These are phyloP conservation scores for Pseudoscleropodium purum DNA, from an alignment of 225 moss, liverwort and hornwort species.

Conservation along the genomic window DNA sequence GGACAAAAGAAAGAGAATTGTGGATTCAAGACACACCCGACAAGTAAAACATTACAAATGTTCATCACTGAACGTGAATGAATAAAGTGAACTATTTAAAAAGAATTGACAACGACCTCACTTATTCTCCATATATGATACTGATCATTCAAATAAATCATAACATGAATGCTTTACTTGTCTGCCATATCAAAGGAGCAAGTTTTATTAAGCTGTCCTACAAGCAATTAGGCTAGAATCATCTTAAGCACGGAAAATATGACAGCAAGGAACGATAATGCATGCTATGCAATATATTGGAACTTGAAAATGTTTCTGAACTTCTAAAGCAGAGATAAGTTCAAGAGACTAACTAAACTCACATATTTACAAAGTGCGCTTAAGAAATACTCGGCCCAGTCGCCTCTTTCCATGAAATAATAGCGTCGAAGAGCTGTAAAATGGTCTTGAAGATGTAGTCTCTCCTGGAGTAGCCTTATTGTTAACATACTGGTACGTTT, in stretches of 20 bases:
- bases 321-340: background rate
- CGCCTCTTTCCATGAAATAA: slow-evolving; percentile 87
- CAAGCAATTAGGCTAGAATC: background rate
- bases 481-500: slow-evolving; percentile 79
- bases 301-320: background rate
- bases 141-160: background rate
- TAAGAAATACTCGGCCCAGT: slow-evolving; percentile 93
- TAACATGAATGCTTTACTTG: background rate
- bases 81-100: background rate
- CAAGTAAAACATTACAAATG: background rate
- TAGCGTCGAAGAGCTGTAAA: slow-evolving; percentile 78
- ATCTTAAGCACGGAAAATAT: background rate
- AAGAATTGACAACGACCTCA: background rate
- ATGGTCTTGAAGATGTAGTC: slow-evolving; percentile 76
- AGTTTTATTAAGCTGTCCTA: background rate
- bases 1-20: background rate
- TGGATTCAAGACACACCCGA: background rate
- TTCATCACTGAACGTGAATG: background rate
- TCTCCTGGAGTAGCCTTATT: slow-evolving; percentile 82
- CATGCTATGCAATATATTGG: background rate
- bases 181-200: background rate
- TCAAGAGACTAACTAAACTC: background rate
- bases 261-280: background rate
- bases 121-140: background rate
- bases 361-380: slow-evolving; percentile 83